Percentiles rank a stretch among this genome's conserved stretches.
Evolutionary conservation across 495 filamentous ascomycete genomes (phyloP).

Genomic region (Neurospora sp.): DNA sequence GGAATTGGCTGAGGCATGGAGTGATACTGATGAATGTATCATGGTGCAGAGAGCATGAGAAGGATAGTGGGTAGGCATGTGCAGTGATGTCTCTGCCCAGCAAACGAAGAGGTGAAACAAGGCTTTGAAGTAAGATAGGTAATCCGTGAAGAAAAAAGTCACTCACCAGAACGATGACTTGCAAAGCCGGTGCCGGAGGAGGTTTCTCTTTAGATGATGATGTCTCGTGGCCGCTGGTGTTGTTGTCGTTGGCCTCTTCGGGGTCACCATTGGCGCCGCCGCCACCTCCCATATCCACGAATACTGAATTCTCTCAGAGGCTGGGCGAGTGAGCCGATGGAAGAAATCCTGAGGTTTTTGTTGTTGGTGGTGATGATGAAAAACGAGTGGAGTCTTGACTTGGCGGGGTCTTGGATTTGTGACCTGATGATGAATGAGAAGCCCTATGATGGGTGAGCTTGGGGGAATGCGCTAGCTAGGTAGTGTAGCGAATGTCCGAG

Average conservation of each 20-base stretch:
- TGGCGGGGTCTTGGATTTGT: neutral
- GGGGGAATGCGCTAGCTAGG: neutral
- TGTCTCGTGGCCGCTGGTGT: slow-evolving; percentile 8
- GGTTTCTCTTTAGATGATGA: slow-evolving; percentile 7
- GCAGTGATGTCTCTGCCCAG: neutral
- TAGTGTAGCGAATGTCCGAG: neutral
- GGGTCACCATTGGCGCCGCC: slow-evolving; percentile 2
- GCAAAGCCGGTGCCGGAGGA: slow-evolving; percentile 45
- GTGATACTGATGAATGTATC: neutral
- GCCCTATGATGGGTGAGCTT: neutral
- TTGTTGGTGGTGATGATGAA: neutral
- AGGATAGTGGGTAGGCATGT: neutral
- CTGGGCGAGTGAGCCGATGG: neutral
- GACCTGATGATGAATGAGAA: neutral
- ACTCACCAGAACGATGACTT: slow-evolving; percentile 76
- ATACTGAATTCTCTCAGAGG: neutral
- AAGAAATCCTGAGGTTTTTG: neutral
- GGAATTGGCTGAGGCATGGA: neutral
- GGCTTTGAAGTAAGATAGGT: neutral
- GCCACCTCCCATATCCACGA: slow-evolving; percentile 2
- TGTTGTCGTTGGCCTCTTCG: slow-evolving; percentile 5
- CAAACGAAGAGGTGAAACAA: neutral
- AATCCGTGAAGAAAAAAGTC: no score
- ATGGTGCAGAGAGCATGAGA: neutral
- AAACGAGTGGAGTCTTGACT: neutral